Conservation (phyloP, 1,139 yeast genomes). For the Kodamaea sp. region DNA sequence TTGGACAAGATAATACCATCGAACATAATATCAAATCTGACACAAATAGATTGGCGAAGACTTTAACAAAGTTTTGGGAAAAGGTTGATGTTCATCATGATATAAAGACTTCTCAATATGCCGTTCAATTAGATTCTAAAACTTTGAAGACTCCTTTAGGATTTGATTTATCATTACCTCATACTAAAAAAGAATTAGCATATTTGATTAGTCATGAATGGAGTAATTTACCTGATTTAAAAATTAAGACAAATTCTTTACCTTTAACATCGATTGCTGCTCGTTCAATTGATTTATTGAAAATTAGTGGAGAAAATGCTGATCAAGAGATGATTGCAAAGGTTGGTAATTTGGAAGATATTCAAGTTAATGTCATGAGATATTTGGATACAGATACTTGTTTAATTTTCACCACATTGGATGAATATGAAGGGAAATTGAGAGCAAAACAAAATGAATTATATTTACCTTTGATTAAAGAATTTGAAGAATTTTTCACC, state of each 20-base stretch:
- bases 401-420: slow-evolving; percentile 75
- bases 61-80: slow-evolving; percentile 82
- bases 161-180: slow-evolving; percentile 61
- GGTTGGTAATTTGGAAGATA: slow-evolving; percentile 55
- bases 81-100: slow-evolving; percentile 51
- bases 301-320: slow-evolving; percentile 28
- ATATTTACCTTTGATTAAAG: slow-evolving; percentile 69
- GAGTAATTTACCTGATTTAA: slow-evolving; percentile 67
- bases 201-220: slow-evolving; percentile 82
- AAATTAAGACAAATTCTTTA: slow-evolving; percentile 73
- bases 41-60: slow-evolving; percentile 67
- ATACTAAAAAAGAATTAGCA: slow-evolving; percentile 59
- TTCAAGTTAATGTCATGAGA: slow-evolving; percentile 58
- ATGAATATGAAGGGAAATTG: slow-evolving; percentile 79
- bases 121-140: slow-evolving; percentile 67
- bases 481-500: slow-evolving; percentile 61
- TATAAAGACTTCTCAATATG: slow-evolving; percentile 29
- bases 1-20: slow-evolving; percentile 40
- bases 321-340: slow-evolving; percentile 49
- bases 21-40: slow-evolving; percentile 57
- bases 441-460: slow-evolving; percentile 71
- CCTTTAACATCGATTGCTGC: slow-evolving; percentile 88
- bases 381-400: slow-evolving; percentile 93
- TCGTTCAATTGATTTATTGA: slow-evolving; percentile 71
- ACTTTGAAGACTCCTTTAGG: slow-evolving; percentile 86